These are phyloP conservation scores for Pluteus cervinus DNA, from an alignment of 768 basidiomycete species.

Conservation along the genomic window DNA sequence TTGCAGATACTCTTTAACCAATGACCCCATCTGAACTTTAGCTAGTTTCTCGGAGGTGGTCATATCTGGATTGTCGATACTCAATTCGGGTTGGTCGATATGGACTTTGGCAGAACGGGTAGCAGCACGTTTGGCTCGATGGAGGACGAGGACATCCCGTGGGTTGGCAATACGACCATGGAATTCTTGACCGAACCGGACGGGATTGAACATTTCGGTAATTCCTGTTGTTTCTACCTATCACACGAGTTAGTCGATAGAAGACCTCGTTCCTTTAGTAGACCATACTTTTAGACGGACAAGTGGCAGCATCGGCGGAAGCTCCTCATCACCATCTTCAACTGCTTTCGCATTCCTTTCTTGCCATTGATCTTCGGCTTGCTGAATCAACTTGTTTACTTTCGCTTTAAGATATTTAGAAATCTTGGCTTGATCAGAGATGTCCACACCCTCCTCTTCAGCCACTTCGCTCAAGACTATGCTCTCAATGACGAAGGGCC, in stretches of 20 bases:
- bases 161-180: constrained; percentile 90
- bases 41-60: constrained; percentile 66
- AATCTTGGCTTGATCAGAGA: constrained; percentile 79
- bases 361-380: constrained; percentile 75
- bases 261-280: neutral
- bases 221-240: constrained; percentile 90
- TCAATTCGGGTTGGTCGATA: constrained; percentile 73
- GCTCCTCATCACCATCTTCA: constrained; percentile 54
- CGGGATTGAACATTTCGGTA: constrained; percentile 89
- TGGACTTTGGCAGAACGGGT: constrained; percentile 49
- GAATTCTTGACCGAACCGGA: constrained; percentile 96
- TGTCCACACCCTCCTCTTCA: constrained; percentile 69
- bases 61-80: constrained; percentile 71
- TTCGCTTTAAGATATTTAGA: constrained; percentile 71
- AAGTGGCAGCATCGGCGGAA: constrained; percentile 77
- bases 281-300: constrained; percentile 71
- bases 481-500: constrained; percentile 90
- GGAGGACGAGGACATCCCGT: constrained; percentile 86
- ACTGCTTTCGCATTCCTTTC: constrained; percentile 61
- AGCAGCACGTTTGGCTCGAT: constrained; percentile 67
- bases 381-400: constrained; percentile 72
- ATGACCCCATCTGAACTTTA: constrained; percentile 78
- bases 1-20: constrained; percentile 87
- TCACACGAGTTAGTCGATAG: neutral
- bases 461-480: constrained; percentile 69